A percentile compares a stretch with the other conserved stretches of the same genome.
Evolutionary conservation across 2,329 filamentous ascomycete genomes (phyloP).

Genomic region (Diplodia sapinea): DNA sequence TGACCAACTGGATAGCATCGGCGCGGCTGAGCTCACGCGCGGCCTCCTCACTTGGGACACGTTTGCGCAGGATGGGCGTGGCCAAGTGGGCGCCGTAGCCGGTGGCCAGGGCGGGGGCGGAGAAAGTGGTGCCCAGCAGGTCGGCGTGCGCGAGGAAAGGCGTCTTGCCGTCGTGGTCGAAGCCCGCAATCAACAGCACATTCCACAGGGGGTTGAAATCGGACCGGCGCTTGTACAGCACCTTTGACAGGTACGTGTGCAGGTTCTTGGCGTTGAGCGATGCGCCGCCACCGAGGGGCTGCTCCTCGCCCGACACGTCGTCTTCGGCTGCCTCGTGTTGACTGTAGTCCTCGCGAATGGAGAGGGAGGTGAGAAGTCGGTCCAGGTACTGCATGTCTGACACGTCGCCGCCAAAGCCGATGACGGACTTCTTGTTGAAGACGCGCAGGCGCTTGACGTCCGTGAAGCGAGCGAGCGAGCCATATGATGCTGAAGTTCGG

Average conservation of each 20-base stretch:
- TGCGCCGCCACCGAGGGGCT: slow-evolving; percentile 44
- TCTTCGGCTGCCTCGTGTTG: slow-evolving; percentile 37
- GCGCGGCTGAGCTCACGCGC: slow-evolving; percentile 75
- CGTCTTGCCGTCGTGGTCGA: slow-evolving; percentile 73
- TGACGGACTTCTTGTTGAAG: slow-evolving; percentile 81
- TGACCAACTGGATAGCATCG: slow-evolving; percentile 77
- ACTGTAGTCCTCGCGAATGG: slow-evolving; percentile 87
- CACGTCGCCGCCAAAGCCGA: slow-evolving; percentile 96
- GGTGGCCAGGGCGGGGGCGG: slow-evolving; percentile 84
- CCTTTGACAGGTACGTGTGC: slow-evolving; percentile 94
- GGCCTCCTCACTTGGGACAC: slow-evolving; percentile 83
- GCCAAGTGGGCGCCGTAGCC: slow-evolving; percentile 93
- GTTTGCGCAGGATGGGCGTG: slow-evolving; percentile 83
- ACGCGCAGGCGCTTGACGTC: slow-evolving; percentile 93
- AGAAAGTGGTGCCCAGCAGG: slow-evolving; percentile 90
- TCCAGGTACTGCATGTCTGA: slow-evolving; percentile 99
- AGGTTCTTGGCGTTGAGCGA: slow-evolving; percentile 87
- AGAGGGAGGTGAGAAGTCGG: slow-evolving; percentile 83
- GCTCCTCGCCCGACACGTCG: slow-evolving; percentile 46
- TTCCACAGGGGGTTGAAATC: slow-evolving; percentile 99
- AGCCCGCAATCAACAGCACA: slow-evolving; percentile 85
- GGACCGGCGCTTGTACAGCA: slow-evolving; percentile 92
- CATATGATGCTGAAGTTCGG: slow-evolving; percentile 80
- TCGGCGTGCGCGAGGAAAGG: slow-evolving; percentile 94
- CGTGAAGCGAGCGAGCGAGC: slow-evolving; percentile 91